phyloP scores from a whole-genome alignment of 2,329 filamentous ascomycete species.

The Aureobasidium vineae region DNA sequence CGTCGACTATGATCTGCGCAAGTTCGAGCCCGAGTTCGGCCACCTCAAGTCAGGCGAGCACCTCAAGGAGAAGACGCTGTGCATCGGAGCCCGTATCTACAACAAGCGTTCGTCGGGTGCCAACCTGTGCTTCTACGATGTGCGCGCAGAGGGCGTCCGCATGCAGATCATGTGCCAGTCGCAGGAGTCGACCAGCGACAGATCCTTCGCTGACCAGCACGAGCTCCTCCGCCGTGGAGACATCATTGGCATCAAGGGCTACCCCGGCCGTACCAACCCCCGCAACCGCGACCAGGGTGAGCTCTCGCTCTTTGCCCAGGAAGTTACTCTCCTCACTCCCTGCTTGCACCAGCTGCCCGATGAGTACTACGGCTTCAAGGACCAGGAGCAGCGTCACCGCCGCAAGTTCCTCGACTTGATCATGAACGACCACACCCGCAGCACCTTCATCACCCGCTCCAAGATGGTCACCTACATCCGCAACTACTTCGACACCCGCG shows the following conservation, averaged over 20 bases:
- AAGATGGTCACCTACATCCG: slow-evolving; percentile 89
- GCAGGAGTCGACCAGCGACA: slow-evolving; percentile 68
- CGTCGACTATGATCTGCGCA: slow-evolving; percentile 74
- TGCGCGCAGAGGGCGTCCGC: slow-evolving; percentile 70
- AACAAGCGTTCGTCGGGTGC: slow-evolving; percentile 76
- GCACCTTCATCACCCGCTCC: slow-evolving; percentile 79
- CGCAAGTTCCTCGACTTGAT: slow-evolving; percentile 94
- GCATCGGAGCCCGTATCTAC: slow-evolving; percentile 83
- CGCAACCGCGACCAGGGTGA: slow-evolving; percentile 88
- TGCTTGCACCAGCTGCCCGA: slow-evolving; percentile 88
- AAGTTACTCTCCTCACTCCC: slow-evolving; percentile 82
- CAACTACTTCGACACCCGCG: slow-evolving; percentile 75
- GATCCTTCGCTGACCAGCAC: slow-evolving; percentile 82
- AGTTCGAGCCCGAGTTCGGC: slow-evolving; percentile 75
- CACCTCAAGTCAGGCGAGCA: slow-evolving; percentile 85
- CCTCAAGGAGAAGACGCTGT: slow-evolving; percentile 70
- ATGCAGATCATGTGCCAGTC: slow-evolving; percentile 92
- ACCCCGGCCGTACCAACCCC: slow-evolving; percentile 79
- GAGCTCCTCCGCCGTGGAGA: slow-evolving; percentile 86
- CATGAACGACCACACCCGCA: slow-evolving; percentile 85
- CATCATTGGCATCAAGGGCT: slow-evolving; percentile 84
- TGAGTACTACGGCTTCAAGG: slow-evolving; percentile 93
- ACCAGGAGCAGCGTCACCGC: slow-evolving; percentile 88
- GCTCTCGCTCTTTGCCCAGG: slow-evolving; percentile 86
- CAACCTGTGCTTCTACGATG: slow-evolving; percentile 91